Evolutionary conservation across 2,329 filamentous ascomycete genomes (phyloP).

Genomic region (Fusarium pseudoanthophilum): DNA sequence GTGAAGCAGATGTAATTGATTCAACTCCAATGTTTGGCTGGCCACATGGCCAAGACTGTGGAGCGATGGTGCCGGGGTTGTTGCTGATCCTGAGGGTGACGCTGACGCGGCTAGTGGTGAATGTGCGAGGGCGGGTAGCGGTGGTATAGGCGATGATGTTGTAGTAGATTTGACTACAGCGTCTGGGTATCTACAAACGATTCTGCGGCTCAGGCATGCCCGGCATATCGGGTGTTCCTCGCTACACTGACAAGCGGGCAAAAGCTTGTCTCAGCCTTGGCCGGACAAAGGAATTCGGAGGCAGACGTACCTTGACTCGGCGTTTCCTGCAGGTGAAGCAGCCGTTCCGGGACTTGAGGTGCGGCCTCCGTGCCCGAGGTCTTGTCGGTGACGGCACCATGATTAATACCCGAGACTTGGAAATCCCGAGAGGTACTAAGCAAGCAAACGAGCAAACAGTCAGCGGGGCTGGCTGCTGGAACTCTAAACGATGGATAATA

Average conservation of each 20-base stretch:
- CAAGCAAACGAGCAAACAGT: accelerated
- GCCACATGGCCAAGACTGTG: not conserved
- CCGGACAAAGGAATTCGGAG: accelerated
- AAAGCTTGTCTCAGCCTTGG: not conserved
- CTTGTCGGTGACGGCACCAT: not conserved
- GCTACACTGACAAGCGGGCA: not conserved
- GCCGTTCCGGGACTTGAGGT: not conserved
- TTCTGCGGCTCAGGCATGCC: not conserved
- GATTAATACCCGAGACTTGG: not conserved
- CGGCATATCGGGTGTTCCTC: not conserved
- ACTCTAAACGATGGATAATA: accelerated
- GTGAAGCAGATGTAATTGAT: not conserved
- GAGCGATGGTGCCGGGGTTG: accelerated
- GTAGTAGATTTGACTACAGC: accelerated
- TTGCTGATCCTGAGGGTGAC: accelerated
- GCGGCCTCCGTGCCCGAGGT: not conserved
- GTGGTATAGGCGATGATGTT: accelerated
- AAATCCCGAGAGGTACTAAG: not conserved
- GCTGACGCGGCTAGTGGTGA: not conserved
- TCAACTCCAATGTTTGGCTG: accelerated
- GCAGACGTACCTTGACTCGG: not conserved
- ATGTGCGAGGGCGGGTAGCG: accelerated
- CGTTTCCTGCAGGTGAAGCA: not conserved
- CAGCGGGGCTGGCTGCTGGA: accelerated
- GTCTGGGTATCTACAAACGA: not conserved